Percentiles rank a stretch among this genome's conserved stretches.
phyloP scores from a whole-genome alignment of 305 asterid species.

The Plantago coronopus region DNA sequence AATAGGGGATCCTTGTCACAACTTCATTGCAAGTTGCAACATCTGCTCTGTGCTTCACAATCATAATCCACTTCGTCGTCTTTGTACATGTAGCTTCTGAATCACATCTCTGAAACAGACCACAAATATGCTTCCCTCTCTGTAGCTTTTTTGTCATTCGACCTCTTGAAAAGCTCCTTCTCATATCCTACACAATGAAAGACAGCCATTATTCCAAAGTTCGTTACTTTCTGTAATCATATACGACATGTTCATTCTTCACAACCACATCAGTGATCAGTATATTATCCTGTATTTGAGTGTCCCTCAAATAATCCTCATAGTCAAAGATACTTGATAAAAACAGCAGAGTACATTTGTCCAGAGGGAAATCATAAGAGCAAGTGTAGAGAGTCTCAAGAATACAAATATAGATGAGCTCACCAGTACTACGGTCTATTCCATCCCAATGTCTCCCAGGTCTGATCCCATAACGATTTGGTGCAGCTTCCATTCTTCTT shows the following conservation, averaged over 20 bases:
- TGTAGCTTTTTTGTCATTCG: conserved; percentile 65
- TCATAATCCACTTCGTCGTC: no score
- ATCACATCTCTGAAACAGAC: conserved; percentile 79
- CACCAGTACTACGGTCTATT: conserved; percentile 78
- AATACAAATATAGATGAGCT: conserved; percentile 8
- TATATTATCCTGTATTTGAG: no score
- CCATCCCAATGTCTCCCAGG: conserved; percentile 97
- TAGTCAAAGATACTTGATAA: no score
- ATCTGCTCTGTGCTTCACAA: no score
- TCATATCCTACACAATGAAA: conserved; percentile 51
- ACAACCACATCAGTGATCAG: background rate
- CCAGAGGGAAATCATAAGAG: background rate
- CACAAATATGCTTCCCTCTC: conserved; percentile 71
- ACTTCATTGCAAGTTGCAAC: no score
- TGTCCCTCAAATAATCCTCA: no score
- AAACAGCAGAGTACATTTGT: background rate
- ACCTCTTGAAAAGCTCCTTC: conserved; percentile 57
- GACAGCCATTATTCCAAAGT: background rate
- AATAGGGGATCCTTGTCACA: no score
- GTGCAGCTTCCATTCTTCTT: conserved; percentile 65
- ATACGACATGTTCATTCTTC: no score
- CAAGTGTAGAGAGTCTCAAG: background rate
- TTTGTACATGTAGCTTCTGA: no score
- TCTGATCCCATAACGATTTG: conserved; percentile 78
- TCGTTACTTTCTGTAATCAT: background rate